Evolutionary conservation across 225 moss, liverwort and hornwort species (phyloP), one percentile per base, ranked within the genome.

Genomic region (Climacium dendroides): DNA sequence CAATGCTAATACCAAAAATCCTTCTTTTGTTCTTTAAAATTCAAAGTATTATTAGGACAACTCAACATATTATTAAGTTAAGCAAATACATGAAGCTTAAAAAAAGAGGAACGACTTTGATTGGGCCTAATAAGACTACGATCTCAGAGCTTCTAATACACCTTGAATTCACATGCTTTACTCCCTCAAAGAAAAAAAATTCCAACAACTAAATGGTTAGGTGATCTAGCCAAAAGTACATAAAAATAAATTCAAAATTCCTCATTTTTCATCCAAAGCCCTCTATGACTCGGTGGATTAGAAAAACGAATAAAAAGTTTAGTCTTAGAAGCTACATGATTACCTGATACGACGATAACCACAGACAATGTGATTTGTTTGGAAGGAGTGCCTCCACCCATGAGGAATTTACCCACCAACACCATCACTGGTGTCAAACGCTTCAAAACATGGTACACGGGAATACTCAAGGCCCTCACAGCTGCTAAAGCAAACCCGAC

Each of bases 341-440:
- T 87, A 94, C 94, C 94, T 93, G 94, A 94, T 47, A 94, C 94
- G 20, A 94, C 90, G 55, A 75, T 94, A 29, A 93, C 81, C 79
- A 94, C 94, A 52, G 94, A 93, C 15, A 94, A 86, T 32, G 89
- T 88, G 74, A 94, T 87, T 79, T 94, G 89, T 50, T 80, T 91
- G 86, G 94, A 94, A 69, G 94, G 94, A 64, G 80, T 76, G 80
- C 79, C 77, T 37, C 93, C 94, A 65, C 91, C 94, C 75, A 90
- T 91, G 64, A 94, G 75, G 48, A 87, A 88, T 93, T 93, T 93
- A 15, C 90, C 93, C 60, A 87, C 88, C 87, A 94, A 70, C 39
- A 94, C 94, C 94, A 94, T 94, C 24, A 94, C 94, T 29, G 94
- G 94, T 34, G 94, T 94, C 93, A 94, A 91, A 32, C 94, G 93